Evolutionary conservation across 2,329 filamentous ascomycete genomes (phyloP).

Genomic region (Phialophora expanda): DNA sequence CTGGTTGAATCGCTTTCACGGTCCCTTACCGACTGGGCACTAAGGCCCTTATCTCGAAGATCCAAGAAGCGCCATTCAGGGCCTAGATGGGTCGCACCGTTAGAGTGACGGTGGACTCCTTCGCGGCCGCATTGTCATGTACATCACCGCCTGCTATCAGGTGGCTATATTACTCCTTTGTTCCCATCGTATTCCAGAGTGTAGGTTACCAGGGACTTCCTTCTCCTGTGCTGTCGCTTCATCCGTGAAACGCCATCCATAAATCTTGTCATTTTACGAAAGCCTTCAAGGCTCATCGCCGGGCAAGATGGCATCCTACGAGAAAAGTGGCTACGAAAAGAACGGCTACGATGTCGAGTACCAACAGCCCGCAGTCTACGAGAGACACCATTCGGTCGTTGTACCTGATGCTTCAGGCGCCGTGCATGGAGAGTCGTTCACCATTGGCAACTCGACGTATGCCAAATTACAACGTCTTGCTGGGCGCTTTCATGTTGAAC

Average conservation of each 20-base stretch:
- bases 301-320: slow-evolving; percentile 28
- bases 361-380: slow-evolving; percentile 18
- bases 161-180: slow-evolving; percentile 15
- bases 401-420: slow-evolving; percentile 51
- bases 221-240: not conserved
- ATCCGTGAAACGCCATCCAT: not conserved
- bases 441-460: slow-evolving; percentile 60
- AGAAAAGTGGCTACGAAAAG: slow-evolving; percentile 19
- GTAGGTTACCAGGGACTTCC: not conserved
- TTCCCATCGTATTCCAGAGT: not conserved
- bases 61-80: not conserved
- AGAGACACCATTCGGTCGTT: slow-evolving; percentile 38
- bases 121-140: not conserved
- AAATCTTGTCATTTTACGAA: not conserved
- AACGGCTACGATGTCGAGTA: slow-evolving; percentile 33
- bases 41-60: slow-evolving; percentile 21
- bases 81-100: slow-evolving; percentile 8
- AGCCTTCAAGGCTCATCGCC: not conserved
- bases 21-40: not conserved
- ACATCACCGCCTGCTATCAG: not conserved
- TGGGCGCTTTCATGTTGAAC: slow-evolving; percentile 70
- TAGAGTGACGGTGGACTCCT: slow-evolving; percentile 13
- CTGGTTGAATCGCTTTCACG: not conserved
- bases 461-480: slow-evolving; percentile 67
- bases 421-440: slow-evolving; percentile 64